Evolutionary conservation across 129 eudicot species (phyloP).

Genomic region (Chrysanthemum seticuspe): DNA sequence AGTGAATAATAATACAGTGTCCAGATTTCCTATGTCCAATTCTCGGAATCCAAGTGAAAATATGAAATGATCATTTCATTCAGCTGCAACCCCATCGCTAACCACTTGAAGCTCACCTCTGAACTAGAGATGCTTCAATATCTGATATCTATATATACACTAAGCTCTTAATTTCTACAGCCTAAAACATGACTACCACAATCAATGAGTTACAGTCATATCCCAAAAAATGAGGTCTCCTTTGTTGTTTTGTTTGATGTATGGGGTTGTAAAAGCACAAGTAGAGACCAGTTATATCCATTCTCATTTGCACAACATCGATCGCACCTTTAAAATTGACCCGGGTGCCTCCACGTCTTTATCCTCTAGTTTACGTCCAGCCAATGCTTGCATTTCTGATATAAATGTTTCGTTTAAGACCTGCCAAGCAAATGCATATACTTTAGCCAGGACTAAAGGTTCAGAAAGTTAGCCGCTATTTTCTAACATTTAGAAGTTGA

Average conservation of each 20-base stretch:
- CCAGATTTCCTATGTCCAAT: no score
- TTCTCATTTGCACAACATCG: conserved; percentile 66
- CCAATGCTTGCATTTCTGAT: conserved; percentile 60
- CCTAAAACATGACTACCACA: neutral
- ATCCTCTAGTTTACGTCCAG: conserved; percentile 51
- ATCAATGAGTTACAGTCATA: neutral
- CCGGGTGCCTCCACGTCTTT: conserved; percentile 72
- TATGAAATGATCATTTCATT: conserved; percentile 1
- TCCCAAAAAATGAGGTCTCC: neutral
- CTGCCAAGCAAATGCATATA: conserved; percentile 35
- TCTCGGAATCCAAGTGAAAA: neutral
- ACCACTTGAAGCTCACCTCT: neutral
- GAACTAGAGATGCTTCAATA: neutral
- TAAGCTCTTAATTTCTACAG: neutral
- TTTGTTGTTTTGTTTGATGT: neutral
- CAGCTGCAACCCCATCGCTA: neutral
- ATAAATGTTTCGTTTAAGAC: conserved; percentile 67
- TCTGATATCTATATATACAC: no score
- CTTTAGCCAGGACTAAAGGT: neutral
- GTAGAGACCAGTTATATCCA: conserved; percentile 26
- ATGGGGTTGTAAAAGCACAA: conserved; percentile 19
- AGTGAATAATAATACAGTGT: no score
- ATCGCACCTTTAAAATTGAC: conserved; percentile 51
- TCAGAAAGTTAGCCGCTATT: neutral
- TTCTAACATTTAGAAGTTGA: neutral